Evolutionary conservation across 805 yeast genomes (phyloP).

Genomic region (Cyberlindnera veronae): DNA sequence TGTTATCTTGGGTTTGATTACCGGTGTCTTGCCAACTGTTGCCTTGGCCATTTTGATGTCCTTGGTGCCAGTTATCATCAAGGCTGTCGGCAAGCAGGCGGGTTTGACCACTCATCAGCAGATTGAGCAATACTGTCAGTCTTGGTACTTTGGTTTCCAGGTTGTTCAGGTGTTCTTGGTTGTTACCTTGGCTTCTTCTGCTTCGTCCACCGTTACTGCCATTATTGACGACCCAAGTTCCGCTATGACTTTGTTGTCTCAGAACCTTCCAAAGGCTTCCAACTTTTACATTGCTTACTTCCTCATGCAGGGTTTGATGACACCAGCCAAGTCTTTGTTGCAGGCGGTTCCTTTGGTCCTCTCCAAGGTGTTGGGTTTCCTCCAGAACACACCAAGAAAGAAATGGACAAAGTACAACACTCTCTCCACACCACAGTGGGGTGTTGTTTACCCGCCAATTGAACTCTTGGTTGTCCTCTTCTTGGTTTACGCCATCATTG

Average conservation of each 20-base stretch:
- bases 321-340: slow-evolving; percentile 71
- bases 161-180: slow-evolving; percentile 87
- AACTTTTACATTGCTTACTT: slow-evolving; percentile 86
- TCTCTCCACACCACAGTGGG: slow-evolving; percentile 71
- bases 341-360: slow-evolving; percentile 73
- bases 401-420: slow-evolving; percentile 76
- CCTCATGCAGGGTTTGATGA: slow-evolving; percentile 74
- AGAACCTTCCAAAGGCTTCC: slow-evolving; percentile 81
- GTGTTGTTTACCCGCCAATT: slow-evolving; percentile 75
- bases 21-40: slow-evolving; percentile 84
- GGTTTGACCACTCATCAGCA: slow-evolving; percentile 72
- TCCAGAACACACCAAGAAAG: slow-evolving; percentile 88
- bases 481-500: slow-evolving; percentile 72
- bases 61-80: slow-evolving; percentile 79
- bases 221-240: slow-evolving; percentile 60
- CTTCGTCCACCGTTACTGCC: slow-evolving; percentile 69
- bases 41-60: slow-evolving; percentile 80
- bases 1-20: slow-evolving; percentile 72
- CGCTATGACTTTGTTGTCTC: slow-evolving; percentile 74
- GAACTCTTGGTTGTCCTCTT: slow-evolving; percentile 72
- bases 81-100: slow-evolving; percentile 67
- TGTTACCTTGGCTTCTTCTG: slow-evolving; percentile 77
- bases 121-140: slow-evolving; percentile 78
- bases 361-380: slow-evolving; percentile 65
- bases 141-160: slow-evolving; percentile 87